These are phyloP conservation scores for Penicillium corylophilum DNA, from an alignment of 2,329 filamentous ascomycete genomes.

Conservation along the genomic window DNA sequence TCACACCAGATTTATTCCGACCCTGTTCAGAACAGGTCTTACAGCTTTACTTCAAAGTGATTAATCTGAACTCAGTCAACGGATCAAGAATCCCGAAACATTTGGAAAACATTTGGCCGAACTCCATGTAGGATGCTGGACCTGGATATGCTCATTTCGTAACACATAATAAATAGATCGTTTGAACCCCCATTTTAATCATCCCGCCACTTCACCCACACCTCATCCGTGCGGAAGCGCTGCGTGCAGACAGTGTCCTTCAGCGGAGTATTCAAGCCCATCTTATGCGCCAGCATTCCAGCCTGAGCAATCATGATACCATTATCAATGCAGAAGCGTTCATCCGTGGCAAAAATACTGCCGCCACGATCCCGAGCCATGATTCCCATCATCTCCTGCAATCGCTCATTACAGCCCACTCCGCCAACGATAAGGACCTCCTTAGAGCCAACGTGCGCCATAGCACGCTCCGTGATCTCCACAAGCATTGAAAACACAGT, in stretches of 20 bases:
- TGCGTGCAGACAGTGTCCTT: slow-evolving; percentile 84
- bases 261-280: slow-evolving; percentile 72
- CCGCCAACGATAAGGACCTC: slow-evolving; percentile 95
- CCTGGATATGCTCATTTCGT: slow-evolving; percentile 14
- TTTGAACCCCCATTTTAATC: slow-evolving; percentile 39
- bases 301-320: slow-evolving; percentile 99
- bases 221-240: slow-evolving; percentile 78
- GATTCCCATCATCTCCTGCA: slow-evolving; percentile 97
- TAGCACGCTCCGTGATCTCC: slow-evolving; percentile 95
- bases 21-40: neutral
- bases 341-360: slow-evolving; percentile 90
- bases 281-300: slow-evolving; percentile 79
- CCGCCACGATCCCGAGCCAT: slow-evolving; percentile 90
- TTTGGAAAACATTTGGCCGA: neutral
- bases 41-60: neutral
- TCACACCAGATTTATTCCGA: neutral
- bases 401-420: slow-evolving; percentile 88
- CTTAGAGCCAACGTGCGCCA: slow-evolving; percentile 90
- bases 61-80: neutral
- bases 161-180: slow-evolving; percentile 21
- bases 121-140: neutral
- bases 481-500: slow-evolving; percentile 96
- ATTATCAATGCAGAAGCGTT: slow-evolving; percentile 98
- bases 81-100: neutral
- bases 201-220: slow-evolving; percentile 74